Base-by-base conservation (phyloP, 352 stramenopile genomes). In the Pelagophyceae sp. region DNA sequence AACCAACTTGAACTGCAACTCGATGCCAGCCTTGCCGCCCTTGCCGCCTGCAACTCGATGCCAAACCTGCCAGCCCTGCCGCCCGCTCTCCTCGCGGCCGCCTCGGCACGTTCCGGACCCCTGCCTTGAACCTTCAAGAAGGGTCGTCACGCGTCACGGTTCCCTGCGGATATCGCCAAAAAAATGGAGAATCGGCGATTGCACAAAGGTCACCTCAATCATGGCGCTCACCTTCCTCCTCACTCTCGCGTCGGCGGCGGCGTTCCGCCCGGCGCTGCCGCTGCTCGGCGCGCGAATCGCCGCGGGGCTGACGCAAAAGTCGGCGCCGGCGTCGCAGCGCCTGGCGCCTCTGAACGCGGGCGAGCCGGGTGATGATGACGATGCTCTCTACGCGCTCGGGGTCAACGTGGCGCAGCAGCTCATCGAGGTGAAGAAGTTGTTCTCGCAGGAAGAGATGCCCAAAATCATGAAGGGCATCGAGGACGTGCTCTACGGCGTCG, bases 401-500 rank as follows among this genome's bases (percentile, higher is more conserved):
- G 82, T 90, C 31, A 90, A 90, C 75, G 75, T 91, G 51, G 86
- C 87, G 15, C 67, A 74, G 63, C 82, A 87, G 78, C 60, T 87
- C 35, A 82, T 81, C 58, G 82, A 87, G 76, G 60, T 83, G 31
- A 19, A 78, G 31, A 78, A 77, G 65, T 15, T 81, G 1, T 72
- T 82, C n/a, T 15, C 20, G 23, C 38, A 6, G 37, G 74, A 79
- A 1, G 78, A 81, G 71, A 60, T 81, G 19, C 27, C 45, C 0
- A 19, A 35, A 27, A 50, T 81, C 1, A 2, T 77, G 0, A 0
- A 5, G 54, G 78, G 78, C 38, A 75, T 76, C 60, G 51, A 31
- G 37, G 78, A 64, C 65, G 77, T 78, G 1, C 61, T 90, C 38
- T 81, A 87, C 0, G 81, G 88, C 72, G 83, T 83, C 71, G 76